Conservation (phyloP, 257 asterid genomes). For the Striga asiatica region DNA sequence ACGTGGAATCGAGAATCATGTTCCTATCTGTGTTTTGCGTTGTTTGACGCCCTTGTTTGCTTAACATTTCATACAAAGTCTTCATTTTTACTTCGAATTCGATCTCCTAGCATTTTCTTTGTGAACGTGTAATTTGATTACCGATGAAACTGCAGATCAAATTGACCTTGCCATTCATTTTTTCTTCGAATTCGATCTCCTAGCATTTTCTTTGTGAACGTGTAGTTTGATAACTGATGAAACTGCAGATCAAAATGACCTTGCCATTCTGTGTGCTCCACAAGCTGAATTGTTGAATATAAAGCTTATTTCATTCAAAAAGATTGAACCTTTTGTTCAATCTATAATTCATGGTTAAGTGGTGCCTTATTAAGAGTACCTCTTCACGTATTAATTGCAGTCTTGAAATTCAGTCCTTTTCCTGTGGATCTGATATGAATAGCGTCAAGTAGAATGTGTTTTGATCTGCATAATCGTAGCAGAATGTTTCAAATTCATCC, state of each 20-base stretch:
- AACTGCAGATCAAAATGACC: slow-evolving; percentile 3
- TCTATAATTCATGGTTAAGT: neutral
- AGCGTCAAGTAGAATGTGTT: neutral
- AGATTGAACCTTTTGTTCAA: neutral
- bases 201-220: slow-evolving; percentile 10
- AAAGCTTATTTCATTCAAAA: neutral
- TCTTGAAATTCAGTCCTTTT: neutral
- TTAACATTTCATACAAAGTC: neutral
- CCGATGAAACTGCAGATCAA: slow-evolving; percentile 4
- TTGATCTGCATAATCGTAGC: neutral
- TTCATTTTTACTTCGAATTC: neutral
- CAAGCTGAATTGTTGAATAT: neutral
- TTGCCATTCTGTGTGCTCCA: neutral
- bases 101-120: no score
- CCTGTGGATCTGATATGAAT: slow-evolving; percentile 15
- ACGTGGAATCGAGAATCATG: neutral
- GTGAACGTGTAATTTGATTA: slow-evolving; percentile 18
- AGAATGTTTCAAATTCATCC: slow-evolving; percentile 4
- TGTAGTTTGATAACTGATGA: slow-evolving; percentile 13
- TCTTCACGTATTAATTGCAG: slow-evolving; percentile 1
- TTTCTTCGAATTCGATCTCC: no score
- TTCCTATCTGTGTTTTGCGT: neutral
- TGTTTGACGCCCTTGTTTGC: slow-evolving; percentile 1
- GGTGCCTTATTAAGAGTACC: neutral
- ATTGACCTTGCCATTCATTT: neutral